phyloP scores from a whole-genome alignment of 305 asterid species.

The Fraxinus floribunda region DNA sequence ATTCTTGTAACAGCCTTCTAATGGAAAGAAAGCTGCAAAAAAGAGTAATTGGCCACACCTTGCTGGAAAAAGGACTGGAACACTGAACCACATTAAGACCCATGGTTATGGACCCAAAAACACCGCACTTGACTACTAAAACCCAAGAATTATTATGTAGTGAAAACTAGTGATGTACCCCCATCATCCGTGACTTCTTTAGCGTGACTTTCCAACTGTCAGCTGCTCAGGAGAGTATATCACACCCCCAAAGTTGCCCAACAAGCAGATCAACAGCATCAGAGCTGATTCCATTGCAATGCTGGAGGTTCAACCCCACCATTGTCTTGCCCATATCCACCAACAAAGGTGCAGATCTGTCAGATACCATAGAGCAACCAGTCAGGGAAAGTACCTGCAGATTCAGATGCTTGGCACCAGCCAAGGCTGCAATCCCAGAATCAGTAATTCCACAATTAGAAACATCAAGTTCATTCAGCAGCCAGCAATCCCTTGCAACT shows the following conservation, averaged over 20 bases:
- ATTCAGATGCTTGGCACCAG: conserved; percentile 49
- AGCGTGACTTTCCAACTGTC: background rate
- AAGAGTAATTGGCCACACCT: conserved; percentile 31
- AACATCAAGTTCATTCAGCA: conserved; percentile 65
- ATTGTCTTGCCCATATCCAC: conserved; percentile 50
- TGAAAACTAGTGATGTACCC: conserved; percentile 12
- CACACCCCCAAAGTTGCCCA: conserved; percentile 82
- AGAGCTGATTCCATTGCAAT: conserved; percentile 55
- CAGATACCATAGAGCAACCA: conserved; percentile 58
- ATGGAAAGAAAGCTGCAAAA: conserved; percentile 49
- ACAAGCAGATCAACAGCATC: conserved; percentile 43
- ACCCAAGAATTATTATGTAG: conserved; percentile 19
- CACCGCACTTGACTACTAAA: conserved; percentile 31
- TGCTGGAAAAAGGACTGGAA: conserved; percentile 41
- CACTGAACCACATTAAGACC: conserved; percentile 40
- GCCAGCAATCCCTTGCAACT: conserved; percentile 55
- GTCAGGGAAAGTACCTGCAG: conserved; percentile 64
- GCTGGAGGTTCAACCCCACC: conserved; percentile 72
- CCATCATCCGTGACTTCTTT: background rate
- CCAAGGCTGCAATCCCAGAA: conserved; percentile 60
- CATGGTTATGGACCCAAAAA: conserved; percentile 54
- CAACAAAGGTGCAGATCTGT: conserved; percentile 54
- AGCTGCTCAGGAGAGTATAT: conserved; percentile 55
- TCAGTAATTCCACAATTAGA: conserved; percentile 58
- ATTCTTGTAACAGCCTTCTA: conserved; percentile 47